Percentiles rank a stretch among this genome's conserved stretches.
Evolutionary conservation across 2,329 filamentous ascomycete species (phyloP).

Genomic region (Curvularia sp.): DNA sequence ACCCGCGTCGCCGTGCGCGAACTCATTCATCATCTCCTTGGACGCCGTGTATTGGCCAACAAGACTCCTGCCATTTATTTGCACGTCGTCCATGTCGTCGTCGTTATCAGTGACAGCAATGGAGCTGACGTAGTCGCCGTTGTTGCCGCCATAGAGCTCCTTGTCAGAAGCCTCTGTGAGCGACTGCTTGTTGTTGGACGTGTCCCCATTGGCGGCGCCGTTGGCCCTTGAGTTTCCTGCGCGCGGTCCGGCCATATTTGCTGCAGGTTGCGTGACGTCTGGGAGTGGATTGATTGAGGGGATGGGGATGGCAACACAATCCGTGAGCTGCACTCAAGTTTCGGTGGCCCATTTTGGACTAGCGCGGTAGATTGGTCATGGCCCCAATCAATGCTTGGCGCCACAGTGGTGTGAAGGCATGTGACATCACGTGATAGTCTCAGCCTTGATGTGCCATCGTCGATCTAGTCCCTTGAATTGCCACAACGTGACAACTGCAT

Average conservation of each 20-base stretch:
- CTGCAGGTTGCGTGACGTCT: slow-evolving; percentile 33
- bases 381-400: background rate
- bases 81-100: slow-evolving; percentile 76
- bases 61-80: slow-evolving; percentile 71
- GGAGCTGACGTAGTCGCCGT: slow-evolving; percentile 84
- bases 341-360: slow-evolving; percentile 17
- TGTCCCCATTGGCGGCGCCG: slow-evolving; percentile 79
- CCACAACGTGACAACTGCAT: slow-evolving; percentile 3
- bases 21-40: slow-evolving; percentile 90
- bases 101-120: slow-evolving; percentile 81
- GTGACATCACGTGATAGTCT: slow-evolving; percentile 3
- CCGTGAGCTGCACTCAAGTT: slow-evolving; percentile 23
- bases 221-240: slow-evolving; percentile 74
- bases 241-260: slow-evolving; percentile 46
- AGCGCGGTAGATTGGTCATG: slow-evolving; percentile 17
- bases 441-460: background rate
- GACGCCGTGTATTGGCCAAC: slow-evolving; percentile 97
- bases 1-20: slow-evolving; percentile 85
- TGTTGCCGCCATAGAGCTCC: slow-evolving; percentile 78
- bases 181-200: slow-evolving; percentile 87
- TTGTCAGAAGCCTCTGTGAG: slow-evolving; percentile 89
- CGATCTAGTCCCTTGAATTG: background rate
- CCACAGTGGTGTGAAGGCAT: background rate
- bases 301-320: slow-evolving; percentile 19
- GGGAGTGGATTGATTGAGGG: slow-evolving; percentile 21